Evolutionary conservation across 2,329 filamentous ascomycete species (phyloP).

Genomic region (Botrytis medusae): DNA sequence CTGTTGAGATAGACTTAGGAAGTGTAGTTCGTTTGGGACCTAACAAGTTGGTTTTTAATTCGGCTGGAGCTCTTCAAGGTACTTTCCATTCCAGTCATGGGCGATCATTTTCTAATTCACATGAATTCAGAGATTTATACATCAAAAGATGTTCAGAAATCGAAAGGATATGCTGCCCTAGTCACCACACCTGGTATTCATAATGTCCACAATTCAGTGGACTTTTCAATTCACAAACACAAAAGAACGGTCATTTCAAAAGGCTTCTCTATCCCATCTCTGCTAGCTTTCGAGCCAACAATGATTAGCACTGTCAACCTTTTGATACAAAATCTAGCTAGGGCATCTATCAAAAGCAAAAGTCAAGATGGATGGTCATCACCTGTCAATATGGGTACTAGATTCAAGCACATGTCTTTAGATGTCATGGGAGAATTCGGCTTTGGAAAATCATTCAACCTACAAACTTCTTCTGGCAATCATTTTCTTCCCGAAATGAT

Average conservation of each 20-base stretch:
- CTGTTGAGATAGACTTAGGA: background rate
- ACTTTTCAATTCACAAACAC: background rate
- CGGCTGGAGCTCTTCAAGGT: background rate
- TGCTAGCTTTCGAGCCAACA: background rate
- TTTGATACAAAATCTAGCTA: background rate
- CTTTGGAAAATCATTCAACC: background rate
- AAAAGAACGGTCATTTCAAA: background rate
- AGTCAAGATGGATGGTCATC: background rate
- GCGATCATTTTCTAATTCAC: background rate
- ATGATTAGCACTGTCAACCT: background rate
- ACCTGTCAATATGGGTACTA: background rate
- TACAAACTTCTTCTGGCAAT: background rate
- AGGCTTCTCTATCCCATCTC: background rate
- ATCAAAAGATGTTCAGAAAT: background rate
- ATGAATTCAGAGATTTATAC: background rate
- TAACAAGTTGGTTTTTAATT: background rate
- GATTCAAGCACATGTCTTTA: background rate
- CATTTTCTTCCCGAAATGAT: background rate
- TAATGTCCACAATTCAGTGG: background rate
- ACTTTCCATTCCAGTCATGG: background rate
- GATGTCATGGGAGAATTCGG: background rate
- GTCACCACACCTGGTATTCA: background rate
- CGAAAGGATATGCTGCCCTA: background rate
- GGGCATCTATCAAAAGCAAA: background rate
- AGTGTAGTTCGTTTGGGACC: background rate